Percentiles rank a stretch among this genome's conserved stretches.
Conservation (phyloP, 495 filamentous ascomycete genomes). For the Chaetomium cochliodes region DNA sequence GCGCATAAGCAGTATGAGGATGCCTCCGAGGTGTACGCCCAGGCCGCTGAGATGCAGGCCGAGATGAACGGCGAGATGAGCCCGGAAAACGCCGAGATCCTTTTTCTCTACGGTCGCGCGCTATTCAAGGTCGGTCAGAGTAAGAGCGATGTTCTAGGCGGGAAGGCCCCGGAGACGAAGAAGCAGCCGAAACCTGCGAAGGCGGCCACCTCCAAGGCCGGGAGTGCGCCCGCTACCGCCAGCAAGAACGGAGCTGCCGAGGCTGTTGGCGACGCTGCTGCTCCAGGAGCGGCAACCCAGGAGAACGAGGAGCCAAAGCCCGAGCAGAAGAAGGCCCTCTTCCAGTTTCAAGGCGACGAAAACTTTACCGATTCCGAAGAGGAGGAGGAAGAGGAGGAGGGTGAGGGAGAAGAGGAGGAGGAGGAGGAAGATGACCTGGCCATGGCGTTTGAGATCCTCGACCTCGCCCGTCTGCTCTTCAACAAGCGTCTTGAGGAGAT, state of each 20-base stretch:
- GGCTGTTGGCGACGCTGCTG: constrained; percentile 44
- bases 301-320: constrained; percentile 39
- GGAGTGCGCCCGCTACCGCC: constrained; percentile 15
- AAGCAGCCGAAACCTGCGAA: constrained; percentile 42
- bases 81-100: constrained; percentile 83
- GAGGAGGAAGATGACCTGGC: constrained; percentile 92
- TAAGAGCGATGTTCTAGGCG: constrained; percentile 92
- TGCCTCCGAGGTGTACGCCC: constrained; percentile 81
- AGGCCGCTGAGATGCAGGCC: constrained; percentile 86
- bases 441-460: constrained; percentile 86
- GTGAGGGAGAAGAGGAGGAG: constrained; percentile 49
- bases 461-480: constrained; percentile 82
- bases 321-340: constrained; percentile 65
- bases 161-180: constrained; percentile 65
- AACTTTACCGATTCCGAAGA: constrained; percentile 83
- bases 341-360: constrained; percentile 92
- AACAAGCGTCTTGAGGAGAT: constrained; percentile 50
- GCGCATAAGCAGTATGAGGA: constrained; percentile 79
- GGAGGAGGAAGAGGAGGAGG: constrained; percentile 45
- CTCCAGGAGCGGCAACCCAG: constrained; percentile 24
- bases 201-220: constrained; percentile 26
- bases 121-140: constrained; percentile 89
- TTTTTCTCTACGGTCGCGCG: constrained; percentile 89
- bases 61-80: constrained; percentile 89
- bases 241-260: constrained; percentile 32